A percentile compares a stretch with the other conserved stretches of the same genome.
Evolutionary conservation across 768 basidiomycete species (phyloP).

Genomic region (Boletus pseudo-olivaceus): DNA sequence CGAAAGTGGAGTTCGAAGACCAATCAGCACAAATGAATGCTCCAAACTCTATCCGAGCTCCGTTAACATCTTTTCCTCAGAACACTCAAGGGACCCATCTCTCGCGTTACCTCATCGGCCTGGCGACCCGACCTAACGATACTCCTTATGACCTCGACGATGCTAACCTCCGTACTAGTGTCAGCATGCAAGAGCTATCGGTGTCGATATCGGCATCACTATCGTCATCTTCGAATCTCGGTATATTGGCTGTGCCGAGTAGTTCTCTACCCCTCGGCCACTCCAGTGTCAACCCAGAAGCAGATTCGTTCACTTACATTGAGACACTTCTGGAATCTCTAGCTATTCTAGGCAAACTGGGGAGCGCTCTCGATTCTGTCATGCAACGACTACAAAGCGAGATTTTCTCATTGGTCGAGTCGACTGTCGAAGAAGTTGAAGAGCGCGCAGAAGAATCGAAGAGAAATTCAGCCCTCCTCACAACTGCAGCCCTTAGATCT

Average conservation of each 20-base stretch:
- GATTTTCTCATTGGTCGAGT: constrained; percentile 80
- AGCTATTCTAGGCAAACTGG: constrained; percentile 85
- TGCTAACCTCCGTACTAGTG: constrained; percentile 26
- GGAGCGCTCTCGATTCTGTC: constrained; percentile 76
- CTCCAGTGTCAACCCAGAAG: constrained; percentile 67
- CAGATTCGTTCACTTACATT: constrained; percentile 90
- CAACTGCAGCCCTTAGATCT: constrained; percentile 35
- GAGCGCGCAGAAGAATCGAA: constrained; percentile 83
- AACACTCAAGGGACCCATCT: constrained; percentile 47
- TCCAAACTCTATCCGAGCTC: constrained; percentile 21
- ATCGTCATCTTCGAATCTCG: constrained; percentile 27
- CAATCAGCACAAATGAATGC: constrained; percentile 32
- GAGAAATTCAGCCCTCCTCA: constrained; percentile 39
- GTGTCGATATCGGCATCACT: constrained; percentile 17
- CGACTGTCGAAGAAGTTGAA: constrained; percentile 85
- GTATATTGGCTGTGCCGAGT: constrained; percentile 15
- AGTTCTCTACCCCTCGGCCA: constrained; percentile 21
- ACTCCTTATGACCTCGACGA: constrained; percentile 64
- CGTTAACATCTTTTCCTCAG: constrained; percentile 38
- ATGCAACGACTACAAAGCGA: constrained; percentile 81
- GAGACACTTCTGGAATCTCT: constrained; percentile 92
- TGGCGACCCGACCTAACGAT: constrained; percentile 74
- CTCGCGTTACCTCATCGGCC: constrained; percentile 57
- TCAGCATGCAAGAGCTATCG: constrained; percentile 19
- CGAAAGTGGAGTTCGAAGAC: constrained; percentile 61